These are phyloP conservation scores for Narthecium ossifragum DNA, from an alignment of 106 monocot genomes.

Conservation along the genomic window DNA sequence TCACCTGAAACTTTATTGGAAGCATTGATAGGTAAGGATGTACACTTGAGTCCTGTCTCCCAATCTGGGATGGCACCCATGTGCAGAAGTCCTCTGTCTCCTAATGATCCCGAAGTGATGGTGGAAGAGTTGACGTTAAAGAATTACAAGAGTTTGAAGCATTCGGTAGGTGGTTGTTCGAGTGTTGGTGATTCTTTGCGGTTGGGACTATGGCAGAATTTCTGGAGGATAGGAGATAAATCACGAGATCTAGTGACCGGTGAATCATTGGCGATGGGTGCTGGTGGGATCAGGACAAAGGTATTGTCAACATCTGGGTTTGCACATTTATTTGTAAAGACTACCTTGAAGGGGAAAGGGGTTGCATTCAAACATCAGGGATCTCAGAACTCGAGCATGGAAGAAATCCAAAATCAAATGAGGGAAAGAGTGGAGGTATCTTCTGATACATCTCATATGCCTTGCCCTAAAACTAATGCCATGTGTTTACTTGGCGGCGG, in stretches of 20 bases:
- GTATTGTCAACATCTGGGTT: slow-evolving; percentile 34
- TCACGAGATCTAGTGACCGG: slow-evolving; percentile 16
- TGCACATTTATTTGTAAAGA: slow-evolving; percentile 33
- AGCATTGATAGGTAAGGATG: slow-evolving; percentile 19
- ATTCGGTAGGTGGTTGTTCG: slow-evolving; percentile 23
- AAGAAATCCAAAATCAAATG: slow-evolving; percentile 4
- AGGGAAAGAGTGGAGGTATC: slow-evolving; percentile 11
- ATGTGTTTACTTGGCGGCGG: slow-evolving; percentile 21
- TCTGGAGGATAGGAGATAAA: slow-evolving; percentile 28
- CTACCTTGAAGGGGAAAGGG: slow-evolving; percentile 53
- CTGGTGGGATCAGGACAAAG: slow-evolving; percentile 27
- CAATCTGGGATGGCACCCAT: slow-evolving; percentile 15
- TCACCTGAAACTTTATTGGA: slow-evolving; percentile 35
- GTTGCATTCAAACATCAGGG: slow-evolving; percentile 31
- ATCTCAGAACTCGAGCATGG: neutral
- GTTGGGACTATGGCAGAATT: slow-evolving; percentile 50
- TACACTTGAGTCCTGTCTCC: slow-evolving; percentile 3
- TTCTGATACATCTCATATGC: slow-evolving; percentile 11
- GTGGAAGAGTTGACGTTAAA: slow-evolving; percentile 68
- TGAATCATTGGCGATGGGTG: neutral
- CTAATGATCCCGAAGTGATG: slow-evolving; percentile 6
- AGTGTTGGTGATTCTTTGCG: slow-evolving; percentile 26
- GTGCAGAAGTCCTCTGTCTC: neutral
- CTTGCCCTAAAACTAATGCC: slow-evolving; percentile 11
- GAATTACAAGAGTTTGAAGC: slow-evolving; percentile 30